phyloP scores from a whole-genome alignment of 176 grass and related monocot genomes.

The Canna indica region DNA sequence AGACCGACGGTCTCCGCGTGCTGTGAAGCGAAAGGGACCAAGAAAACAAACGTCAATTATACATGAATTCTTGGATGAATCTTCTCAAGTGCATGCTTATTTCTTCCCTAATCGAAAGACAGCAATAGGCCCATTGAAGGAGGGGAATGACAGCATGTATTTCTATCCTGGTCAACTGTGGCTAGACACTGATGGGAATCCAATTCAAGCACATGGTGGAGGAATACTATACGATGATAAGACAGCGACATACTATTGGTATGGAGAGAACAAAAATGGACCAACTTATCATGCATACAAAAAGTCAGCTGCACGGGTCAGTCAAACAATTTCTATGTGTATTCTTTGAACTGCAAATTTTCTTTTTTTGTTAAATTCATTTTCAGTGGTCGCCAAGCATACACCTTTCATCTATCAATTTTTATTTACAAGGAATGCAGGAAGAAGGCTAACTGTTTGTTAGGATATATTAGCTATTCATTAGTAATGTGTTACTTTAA shows the following conservation, averaged over 20 bases:
- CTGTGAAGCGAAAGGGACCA: slow-evolving; percentile 70
- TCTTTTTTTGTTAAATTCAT: not conserved
- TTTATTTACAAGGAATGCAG: too few species aligned
- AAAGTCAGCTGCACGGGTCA: slow-evolving; percentile 72
- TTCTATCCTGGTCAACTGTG: slow-evolving; percentile 66
- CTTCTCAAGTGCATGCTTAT: slow-evolving; percentile 66
- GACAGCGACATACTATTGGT: slow-evolving; percentile 65
- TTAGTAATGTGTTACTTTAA: too few species aligned
- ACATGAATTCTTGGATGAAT: slow-evolving; percentile 83
- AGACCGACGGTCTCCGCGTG: slow-evolving; percentile 75
- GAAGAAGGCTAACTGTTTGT: too few species aligned
- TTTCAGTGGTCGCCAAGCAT: too few species aligned
- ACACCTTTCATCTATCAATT: too few species aligned
- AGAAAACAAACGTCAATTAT: slow-evolving; percentile 58
- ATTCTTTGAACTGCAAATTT: slow-evolving; percentile 8
- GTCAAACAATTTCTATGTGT: slow-evolving; percentile 20
- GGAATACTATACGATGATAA: slow-evolving; percentile 72
- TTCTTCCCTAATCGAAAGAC: slow-evolving; percentile 59
- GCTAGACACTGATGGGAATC: slow-evolving; percentile 86
- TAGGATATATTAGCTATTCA: too few species aligned
- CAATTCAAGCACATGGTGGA: slow-evolving; percentile 89
- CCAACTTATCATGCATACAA: slow-evolving; percentile 72
- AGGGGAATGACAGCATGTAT: slow-evolving; percentile 43
- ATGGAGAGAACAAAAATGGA: slow-evolving; percentile 94
- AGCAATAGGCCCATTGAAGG: slow-evolving; percentile 37